Evolutionary conservation across 176 grass and related monocot species (phyloP), one percentile per base, ranked within the genome.

Genomic region (Musa beccarii): DNA sequence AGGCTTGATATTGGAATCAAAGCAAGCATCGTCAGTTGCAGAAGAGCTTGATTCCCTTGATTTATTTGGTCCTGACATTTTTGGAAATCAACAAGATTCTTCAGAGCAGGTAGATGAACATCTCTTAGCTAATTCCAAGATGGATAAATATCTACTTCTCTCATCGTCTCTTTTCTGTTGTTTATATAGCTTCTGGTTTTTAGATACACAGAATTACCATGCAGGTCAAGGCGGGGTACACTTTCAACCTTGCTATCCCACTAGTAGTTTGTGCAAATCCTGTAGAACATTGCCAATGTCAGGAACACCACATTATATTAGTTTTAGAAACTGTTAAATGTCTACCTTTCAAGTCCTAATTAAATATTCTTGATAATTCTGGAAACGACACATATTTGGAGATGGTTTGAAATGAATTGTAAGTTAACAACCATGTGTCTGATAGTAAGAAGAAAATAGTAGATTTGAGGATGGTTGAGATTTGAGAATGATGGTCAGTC

Each of bases 1-100:
- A 79, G 78, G 68, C 65, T 90, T 88, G 85, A 76, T 88, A 69
- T 6, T 79, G 62, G 76, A 88, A 26, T 83, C 77, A 52, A 73
- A 88, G 76, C 52, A 61, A 57, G 83, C 71, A 62, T 78, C 78
- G 67, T 76, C 26, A 51, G 79, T 79, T 52, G 63, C 22, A 65
- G 63, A 80, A 22, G 59, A 51, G 25, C 67, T 57, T 59, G 75
- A 52, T 52, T 50, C 59, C 69, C 75, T 79, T 84, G 81, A 90
- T 88, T 75, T 84, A 49, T 88, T 76, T 24, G 72, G 56, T 76
- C 66, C 80, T 52, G 73, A 78, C 50, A 74, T 59, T 9, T 70
- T 66, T 77, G 77, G 68, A 3, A 20, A 59, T 23, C 83, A 84
- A 66, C 72, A 79, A 74, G 17, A 22, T 82, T 86, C 53, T 9